phyloP scores from a whole-genome alignment of 169 alveolate species.

The Plasmodium blacklocki region DNA sequence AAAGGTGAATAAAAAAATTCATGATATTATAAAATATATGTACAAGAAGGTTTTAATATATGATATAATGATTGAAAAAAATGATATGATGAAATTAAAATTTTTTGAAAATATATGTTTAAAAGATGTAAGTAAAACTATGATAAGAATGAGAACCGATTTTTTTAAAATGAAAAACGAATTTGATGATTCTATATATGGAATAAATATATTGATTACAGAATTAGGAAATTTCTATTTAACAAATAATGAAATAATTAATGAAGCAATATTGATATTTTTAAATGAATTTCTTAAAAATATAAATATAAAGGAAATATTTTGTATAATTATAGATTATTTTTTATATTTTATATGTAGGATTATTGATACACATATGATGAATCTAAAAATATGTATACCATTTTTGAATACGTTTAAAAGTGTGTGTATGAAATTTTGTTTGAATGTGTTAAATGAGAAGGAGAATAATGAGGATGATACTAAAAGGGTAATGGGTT shows the following conservation, averaged over 20 bases:
- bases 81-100: slow-evolving; percentile 58
- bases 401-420: slow-evolving; percentile 33
- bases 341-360: slow-evolving; percentile 29
- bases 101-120: slow-evolving; percentile 33
- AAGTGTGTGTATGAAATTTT: slow-evolving; percentile 34
- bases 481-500: background rate
- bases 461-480: background rate
- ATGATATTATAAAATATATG: slow-evolving; percentile 30
- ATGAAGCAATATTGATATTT: slow-evolving; percentile 12
- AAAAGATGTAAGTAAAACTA: slow-evolving; percentile 38
- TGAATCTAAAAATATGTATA: slow-evolving; percentile 35
- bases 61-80: slow-evolving; percentile 3
- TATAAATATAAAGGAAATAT: slow-evolving; percentile 20
- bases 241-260: slow-evolving; percentile 25
- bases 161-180: slow-evolving; percentile 20
- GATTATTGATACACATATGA: slow-evolving; percentile 21
- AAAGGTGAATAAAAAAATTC: slow-evolving; percentile 28
- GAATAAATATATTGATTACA: slow-evolving; percentile 11
- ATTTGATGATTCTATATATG: slow-evolving; percentile 1
- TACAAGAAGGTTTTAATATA: slow-evolving; percentile 28
- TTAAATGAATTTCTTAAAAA: slow-evolving; percentile 41
- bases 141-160: slow-evolving; percentile 22
- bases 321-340: background rate
- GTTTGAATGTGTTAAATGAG: background rate
- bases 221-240: slow-evolving; percentile 18